Evolutionary conservation across 768 basidiomycete genomes (phyloP).

Genomic region (Roridomyces roridus): DNA sequence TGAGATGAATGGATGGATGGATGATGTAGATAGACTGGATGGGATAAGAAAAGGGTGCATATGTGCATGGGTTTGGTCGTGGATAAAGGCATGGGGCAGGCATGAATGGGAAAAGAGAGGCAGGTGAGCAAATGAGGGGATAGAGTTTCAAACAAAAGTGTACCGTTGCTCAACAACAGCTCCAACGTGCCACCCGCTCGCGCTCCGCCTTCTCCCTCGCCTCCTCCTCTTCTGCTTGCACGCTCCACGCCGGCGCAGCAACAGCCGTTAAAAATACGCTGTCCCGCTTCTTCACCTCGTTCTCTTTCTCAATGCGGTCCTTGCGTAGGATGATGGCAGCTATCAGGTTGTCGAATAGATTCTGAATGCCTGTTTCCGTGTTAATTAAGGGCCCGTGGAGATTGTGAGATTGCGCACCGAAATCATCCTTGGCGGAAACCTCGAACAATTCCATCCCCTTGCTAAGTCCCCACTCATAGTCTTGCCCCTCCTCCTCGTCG

Average conservation of each 20-base stretch:
- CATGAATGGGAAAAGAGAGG: slow-evolving; percentile 5
- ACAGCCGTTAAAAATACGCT: slow-evolving; percentile 78
- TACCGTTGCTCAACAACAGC: slow-evolving; percentile 40
- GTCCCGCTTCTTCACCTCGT: slow-evolving; percentile 79
- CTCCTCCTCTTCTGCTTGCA: slow-evolving; percentile 82
- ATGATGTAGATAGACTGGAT: slow-evolving; percentile 12
- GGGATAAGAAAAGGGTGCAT: slow-evolving; percentile 24
- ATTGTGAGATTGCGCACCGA: slow-evolving; percentile 55
- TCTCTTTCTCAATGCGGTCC: slow-evolving; percentile 82
- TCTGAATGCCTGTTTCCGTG: slow-evolving; percentile 67
- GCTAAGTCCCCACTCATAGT: slow-evolving; percentile 80
- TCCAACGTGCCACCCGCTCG: slow-evolving; percentile 51
- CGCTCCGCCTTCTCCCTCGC: slow-evolving; percentile 60
- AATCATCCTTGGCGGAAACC: slow-evolving; percentile 89
- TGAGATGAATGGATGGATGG: slow-evolving; percentile 24
- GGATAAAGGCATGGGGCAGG: slow-evolving; percentile 21
- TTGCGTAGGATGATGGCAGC: slow-evolving; percentile 79
- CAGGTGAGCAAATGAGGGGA: not conserved
- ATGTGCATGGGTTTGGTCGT: not conserved
- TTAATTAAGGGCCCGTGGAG: slow-evolving; percentile 9
- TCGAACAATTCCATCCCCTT: slow-evolving; percentile 90
- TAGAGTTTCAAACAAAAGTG: not conserved
- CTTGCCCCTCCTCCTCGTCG: slow-evolving; percentile 51
- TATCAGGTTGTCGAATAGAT: slow-evolving; percentile 82
- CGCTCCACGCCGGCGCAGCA: slow-evolving; percentile 75